Conservation (phyloP, 345 rosid genomes). For the Cardamine chenopodiifolia region DNA sequence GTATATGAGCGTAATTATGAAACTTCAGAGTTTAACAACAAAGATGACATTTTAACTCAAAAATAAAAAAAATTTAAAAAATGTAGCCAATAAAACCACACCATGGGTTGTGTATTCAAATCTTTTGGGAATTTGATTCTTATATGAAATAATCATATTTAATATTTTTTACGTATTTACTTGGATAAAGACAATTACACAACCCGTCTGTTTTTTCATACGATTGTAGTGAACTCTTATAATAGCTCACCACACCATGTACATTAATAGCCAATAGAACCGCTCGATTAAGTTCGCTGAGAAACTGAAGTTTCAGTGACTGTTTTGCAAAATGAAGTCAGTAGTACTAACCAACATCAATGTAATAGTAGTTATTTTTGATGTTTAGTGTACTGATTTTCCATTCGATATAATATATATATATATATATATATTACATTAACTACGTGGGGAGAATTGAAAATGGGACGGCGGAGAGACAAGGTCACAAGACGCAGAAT, state of each 20-base stretch:
- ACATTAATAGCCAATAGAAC: constrained; percentile 16
- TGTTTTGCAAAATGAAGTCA: neutral
- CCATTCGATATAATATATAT: neutral
- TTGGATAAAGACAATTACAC: too few species aligned
- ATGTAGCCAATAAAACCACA: too few species aligned
- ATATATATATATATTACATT: too few species aligned
- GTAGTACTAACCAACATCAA: neutral
- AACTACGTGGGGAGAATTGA: neutral
- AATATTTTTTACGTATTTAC: too few species aligned
- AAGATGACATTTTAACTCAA: too few species aligned
- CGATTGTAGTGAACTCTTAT: neutral
- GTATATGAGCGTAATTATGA: neutral
- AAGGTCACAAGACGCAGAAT: constrained; percentile 22
- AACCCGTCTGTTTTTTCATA: too few species aligned
- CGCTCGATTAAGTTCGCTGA: neutral
- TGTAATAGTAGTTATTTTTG: neutral
- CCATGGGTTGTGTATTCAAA: too few species aligned
- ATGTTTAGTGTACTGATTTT: neutral
- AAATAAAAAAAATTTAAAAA: neutral
- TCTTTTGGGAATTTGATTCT: too few species aligned
- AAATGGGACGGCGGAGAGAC: constrained; percentile 34
- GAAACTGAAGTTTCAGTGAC: neutral
- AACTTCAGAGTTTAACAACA: too few species aligned
- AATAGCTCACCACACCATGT: neutral
- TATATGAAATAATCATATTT: too few species aligned